Conservation (phyloP, 306 rosid species). For the Fagus crenata region DNA sequence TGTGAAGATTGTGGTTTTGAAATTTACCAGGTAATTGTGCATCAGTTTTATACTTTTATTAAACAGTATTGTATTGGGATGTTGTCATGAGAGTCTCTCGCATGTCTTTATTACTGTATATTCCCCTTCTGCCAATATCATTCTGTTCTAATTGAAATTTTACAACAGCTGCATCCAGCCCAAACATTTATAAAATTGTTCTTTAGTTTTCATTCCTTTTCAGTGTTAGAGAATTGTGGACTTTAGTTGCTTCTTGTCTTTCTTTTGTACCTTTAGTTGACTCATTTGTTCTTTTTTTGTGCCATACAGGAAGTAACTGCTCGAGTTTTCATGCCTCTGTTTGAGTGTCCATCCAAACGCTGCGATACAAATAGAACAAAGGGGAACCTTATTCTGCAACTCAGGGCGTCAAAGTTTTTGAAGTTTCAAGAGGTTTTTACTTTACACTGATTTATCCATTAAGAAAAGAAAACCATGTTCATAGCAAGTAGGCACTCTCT, state of each 20-base stretch:
- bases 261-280: conserved; percentile 24
- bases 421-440: conserved; percentile 86
- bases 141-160: conserved; percentile 8
- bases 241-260: conserved; percentile 10
- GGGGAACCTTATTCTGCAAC: conserved; percentile 89
- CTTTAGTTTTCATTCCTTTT: conserved; percentile 4
- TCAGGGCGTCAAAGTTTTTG: conserved; percentile 96
- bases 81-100: not conserved
- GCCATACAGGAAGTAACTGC: conserved; percentile 90
- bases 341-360: conserved; percentile 87
- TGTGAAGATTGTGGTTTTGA: conserved; percentile 98
- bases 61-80: not conserved
- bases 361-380: conserved; percentile 59
- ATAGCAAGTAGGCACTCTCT: conserved; percentile 9
- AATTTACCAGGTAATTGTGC: conserved; percentile 84
- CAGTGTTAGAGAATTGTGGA: not conserved
- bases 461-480: not conserved
- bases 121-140: conserved; percentile 5
- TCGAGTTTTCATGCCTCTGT: conserved; percentile 89
- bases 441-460: conserved; percentile 16
- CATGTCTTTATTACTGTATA: not conserved
- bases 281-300: conserved; percentile 17
- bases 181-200: not conserved
- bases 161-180: not conserved
- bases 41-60: not conserved